Percentiles rank a stretch among this genome's conserved stretches.
Evolutionary conservation across 2,329 filamentous ascomycete genomes (phyloP).

Genomic region (Sporothrix globosa): DNA sequence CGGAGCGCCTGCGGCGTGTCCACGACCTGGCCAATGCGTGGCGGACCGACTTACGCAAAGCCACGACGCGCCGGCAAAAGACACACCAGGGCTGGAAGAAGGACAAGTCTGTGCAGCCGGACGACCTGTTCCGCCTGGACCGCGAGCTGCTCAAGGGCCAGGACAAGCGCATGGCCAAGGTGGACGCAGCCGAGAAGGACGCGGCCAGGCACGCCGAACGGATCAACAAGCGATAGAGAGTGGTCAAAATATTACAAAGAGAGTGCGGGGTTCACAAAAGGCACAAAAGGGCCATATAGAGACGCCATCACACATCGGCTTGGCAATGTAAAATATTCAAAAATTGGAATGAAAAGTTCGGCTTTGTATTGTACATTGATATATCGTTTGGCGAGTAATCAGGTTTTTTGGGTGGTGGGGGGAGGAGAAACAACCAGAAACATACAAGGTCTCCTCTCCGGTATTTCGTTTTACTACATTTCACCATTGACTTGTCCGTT

Average conservation of each 20-base stretch:
- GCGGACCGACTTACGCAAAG: constrained; percentile 52
- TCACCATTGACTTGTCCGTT: neutral
- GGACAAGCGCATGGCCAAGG: constrained; percentile 57
- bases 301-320: too few species aligned
- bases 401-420: neutral
- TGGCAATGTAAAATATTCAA: too few species aligned
- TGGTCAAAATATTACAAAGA: neutral
- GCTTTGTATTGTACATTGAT: constrained; percentile 22
- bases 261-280: too few species aligned
- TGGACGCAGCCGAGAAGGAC: constrained; percentile 56
- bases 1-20: constrained; percentile 49
- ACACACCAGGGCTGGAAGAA: constrained; percentile 56
- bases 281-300: too few species aligned
- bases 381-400: neutral
- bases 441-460: constrained; percentile 20
- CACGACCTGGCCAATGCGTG: constrained; percentile 55
- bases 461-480: neutral
- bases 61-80: constrained; percentile 49
- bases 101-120: constrained; percentile 49
- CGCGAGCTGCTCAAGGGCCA: constrained; percentile 56
- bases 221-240: neutral
- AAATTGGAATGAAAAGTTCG: neutral
- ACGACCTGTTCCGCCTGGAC: constrained; percentile 49
- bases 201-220: constrained; percentile 48
- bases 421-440: neutral